Conservation (phyloP, 306 rosid species). For the Acmispon strigosus region DNA sequence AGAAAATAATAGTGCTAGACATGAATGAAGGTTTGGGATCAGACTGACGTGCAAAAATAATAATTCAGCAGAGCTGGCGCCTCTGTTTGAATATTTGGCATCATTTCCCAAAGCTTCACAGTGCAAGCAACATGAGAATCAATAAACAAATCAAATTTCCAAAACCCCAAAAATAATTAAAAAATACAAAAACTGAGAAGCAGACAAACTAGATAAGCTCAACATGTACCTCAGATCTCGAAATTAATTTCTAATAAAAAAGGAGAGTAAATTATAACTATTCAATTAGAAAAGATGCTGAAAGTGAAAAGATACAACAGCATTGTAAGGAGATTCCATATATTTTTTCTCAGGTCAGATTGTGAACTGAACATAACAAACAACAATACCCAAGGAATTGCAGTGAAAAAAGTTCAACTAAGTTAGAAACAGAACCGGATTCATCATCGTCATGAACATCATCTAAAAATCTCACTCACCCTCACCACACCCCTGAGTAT, state of each 20-base stretch:
- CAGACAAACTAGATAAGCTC: slow-evolving; percentile 43
- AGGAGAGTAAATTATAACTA: background rate
- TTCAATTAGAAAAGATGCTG: background rate
- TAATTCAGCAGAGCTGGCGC: slow-evolving; percentile 52
- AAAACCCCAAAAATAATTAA: background rate
- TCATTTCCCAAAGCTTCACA: slow-evolving; percentile 57
- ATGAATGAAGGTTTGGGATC: slow-evolving; percentile 30
- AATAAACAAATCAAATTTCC: background rate
- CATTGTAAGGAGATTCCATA: slow-evolving; percentile 26
- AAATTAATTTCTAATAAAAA: background rate
- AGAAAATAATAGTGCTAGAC: slow-evolving; percentile 2
- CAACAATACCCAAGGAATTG: slow-evolving; percentile 5
- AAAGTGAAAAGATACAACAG: background rate
- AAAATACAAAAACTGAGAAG: background rate
- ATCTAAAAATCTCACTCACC: slow-evolving; percentile 12
- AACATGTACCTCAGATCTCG: slow-evolving; percentile 27
- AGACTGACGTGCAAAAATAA: slow-evolving; percentile 52
- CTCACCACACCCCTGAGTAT: slow-evolving; percentile 21
- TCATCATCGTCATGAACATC: background rate
- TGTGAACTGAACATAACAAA: background rate
- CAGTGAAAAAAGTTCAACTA: background rate
- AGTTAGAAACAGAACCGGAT: slow-evolving; percentile 19
- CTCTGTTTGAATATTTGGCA: slow-evolving; percentile 57
- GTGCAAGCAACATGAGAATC: slow-evolving; percentile 18
- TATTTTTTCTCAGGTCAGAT: slow-evolving; percentile 14